Evolutionary conservation across 495 filamentous ascomycete species (phyloP), one percentile per base, ranked within the genome.

Genomic region (Ascobolus immersus): DNA sequence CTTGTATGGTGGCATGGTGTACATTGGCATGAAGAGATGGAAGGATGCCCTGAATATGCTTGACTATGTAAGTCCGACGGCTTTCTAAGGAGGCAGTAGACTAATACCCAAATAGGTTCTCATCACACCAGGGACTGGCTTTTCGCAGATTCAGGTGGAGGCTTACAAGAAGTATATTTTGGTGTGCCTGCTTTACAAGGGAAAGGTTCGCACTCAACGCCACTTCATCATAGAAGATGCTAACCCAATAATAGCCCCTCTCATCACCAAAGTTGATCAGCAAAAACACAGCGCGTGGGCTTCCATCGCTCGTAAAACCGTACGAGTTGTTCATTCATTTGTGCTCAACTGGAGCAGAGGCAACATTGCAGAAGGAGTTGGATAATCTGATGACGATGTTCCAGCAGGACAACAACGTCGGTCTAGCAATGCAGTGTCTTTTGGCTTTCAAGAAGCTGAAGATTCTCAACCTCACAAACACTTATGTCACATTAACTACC

Each of bases 111-210:
- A 13, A 24, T 19, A 40, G 32, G 32, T 35, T 36, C 19, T 40
- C 26, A 43, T 40, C 4, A 36, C 39, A 15, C 47, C 47, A 26
- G 47, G 47, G 23, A 46, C 32, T 34, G 32, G 39, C 10, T 50
- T 42, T 21, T 50, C 47, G 5, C 25, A 32, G 14, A 49, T 43
- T 33, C 47, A 50, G 21, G 60, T 76, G 2, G 80, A 91, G 44
- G 78, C 77, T 10, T 89, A 90, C 58, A 90, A 84, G 51, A 93
- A 89, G 55, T 91, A 78, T 73, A 51, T 86, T 6, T 55, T 96
- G n/a, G 64, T 82, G 4, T 64, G 67, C 22, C 54, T 91, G 23
- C 57, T 94, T 7, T 56, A 61, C 13, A 55, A 70, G 26, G 84
- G 84, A 45, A 72, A 65, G 52, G 63, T 73, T 7, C 12, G 21